Evolutionary conservation across 495 filamentous ascomycete species (phyloP).

Genomic region (Aspergillus sclerotioniger): DNA sequence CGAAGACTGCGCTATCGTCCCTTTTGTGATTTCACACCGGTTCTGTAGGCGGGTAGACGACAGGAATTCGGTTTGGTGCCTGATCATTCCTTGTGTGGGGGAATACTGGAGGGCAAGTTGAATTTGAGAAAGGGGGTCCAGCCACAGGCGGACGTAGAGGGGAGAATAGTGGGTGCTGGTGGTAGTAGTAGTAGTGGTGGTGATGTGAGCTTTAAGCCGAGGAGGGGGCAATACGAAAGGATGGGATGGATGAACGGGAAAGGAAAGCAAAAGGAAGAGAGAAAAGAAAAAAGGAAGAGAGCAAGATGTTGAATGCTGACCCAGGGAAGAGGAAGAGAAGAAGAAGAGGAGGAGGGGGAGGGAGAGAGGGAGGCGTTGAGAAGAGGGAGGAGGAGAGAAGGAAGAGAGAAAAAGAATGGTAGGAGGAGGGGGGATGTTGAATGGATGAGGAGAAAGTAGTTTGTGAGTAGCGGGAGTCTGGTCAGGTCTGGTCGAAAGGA

Average conservation of each 20-base stretch:
- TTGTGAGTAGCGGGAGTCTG: conserved; percentile 27
- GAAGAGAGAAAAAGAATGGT: conserved; percentile 37
- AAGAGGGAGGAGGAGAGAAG: conserved; percentile 34
- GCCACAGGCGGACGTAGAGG: conserved; percentile 47
- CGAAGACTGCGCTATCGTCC: conserved; percentile 49
- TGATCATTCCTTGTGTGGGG: conserved; percentile 50
- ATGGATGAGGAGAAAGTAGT: conserved; percentile 16
- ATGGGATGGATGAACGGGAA: conserved; percentile 13
- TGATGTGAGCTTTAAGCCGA: conserved; percentile 24
- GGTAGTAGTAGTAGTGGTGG: conserved; percentile 24
- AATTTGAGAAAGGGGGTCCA: conserved; percentile 46
- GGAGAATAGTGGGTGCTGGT: conserved; percentile 34
- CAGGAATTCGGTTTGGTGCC: conserved; percentile 45
- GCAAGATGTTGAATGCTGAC: conserved; percentile 24
- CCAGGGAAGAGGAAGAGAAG: conserved; percentile 13
- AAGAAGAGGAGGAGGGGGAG: conserved; percentile 13
- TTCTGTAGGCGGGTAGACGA: conserved; percentile 50
- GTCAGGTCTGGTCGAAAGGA: conserved; percentile 25
- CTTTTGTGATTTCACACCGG: conserved; percentile 52
- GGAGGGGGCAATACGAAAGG: conserved; percentile 9
- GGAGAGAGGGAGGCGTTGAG: conserved; percentile 5
- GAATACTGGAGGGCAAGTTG: conserved; percentile 31
- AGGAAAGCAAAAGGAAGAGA: conserved; percentile 35
- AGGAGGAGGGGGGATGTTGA: conserved; percentile 29
- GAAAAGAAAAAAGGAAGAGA: conserved; percentile 31